Percentiles rank a stretch among this genome's conserved stretches.
These are phyloP conservation scores for Blastobotrys mokoenaii DNA, from an alignment of 805 yeast species.

Conservation along the genomic window DNA sequence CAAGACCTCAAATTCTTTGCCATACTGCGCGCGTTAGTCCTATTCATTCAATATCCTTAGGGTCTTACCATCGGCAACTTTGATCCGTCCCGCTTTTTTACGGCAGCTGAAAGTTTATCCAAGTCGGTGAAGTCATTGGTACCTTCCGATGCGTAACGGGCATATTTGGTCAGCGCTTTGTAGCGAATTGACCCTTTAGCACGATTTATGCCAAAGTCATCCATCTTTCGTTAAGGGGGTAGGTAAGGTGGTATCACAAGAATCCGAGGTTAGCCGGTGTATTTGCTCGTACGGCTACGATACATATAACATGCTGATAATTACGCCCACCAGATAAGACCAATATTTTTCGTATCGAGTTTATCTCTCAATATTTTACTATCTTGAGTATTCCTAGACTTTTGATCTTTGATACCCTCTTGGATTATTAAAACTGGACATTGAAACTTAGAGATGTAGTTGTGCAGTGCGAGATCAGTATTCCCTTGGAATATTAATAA, in stretches of 20 bases:
- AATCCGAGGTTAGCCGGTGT: background rate
- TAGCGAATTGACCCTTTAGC: conserved; percentile 28
- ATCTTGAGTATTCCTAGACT: too few relatives aligned
- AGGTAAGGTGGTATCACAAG: background rate
- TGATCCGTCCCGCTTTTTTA: conserved; percentile 18
- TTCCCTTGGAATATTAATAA: too few relatives aligned
- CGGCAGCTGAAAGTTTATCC: background rate
- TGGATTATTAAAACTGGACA: too few relatives aligned
- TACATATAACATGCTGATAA: too few relatives aligned
- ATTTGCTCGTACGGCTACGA: background rate
- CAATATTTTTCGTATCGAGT: too few relatives aligned
- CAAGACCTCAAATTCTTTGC: conserved; percentile 42
- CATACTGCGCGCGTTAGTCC: conserved; percentile 6
- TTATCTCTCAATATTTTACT: too few relatives aligned
- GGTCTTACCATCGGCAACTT: conserved; percentile 19
- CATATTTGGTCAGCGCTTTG: conserved; percentile 32
- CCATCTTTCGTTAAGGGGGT: conserved; percentile 6
- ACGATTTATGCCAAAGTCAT: conserved; percentile 28
- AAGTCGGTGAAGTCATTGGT: background rate
- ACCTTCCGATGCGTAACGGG: conserved; percentile 11
- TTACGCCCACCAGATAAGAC: background rate
- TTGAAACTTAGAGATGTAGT: too few relatives aligned
- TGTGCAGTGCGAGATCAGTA: too few relatives aligned
- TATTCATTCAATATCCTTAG: conserved; percentile 12
- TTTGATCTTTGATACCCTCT: too few relatives aligned